phyloP scores from a whole-genome alignment of 2,329 filamentous ascomycete genomes.

The Fusarium setosum region DNA sequence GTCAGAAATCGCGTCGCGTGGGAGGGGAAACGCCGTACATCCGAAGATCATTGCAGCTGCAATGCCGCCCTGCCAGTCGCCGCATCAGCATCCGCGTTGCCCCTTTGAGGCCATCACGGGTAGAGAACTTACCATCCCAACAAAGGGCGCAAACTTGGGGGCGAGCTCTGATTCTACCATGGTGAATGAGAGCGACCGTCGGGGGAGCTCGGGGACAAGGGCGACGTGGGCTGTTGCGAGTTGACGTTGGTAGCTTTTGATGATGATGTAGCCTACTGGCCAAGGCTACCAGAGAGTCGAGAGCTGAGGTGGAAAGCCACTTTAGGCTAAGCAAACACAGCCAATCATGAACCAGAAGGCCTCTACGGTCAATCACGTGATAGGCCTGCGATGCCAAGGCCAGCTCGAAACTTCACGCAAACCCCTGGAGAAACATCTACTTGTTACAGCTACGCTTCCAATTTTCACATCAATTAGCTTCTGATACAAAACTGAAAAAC shows the following conservation, averaged over 20 bases:
- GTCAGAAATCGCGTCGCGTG: constrained; percentile 17
- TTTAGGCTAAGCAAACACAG: neutral
- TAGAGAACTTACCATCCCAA: constrained; percentile 79
- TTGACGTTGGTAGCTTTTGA: constrained; percentile 39
- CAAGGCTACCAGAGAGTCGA: constrained; percentile 37
- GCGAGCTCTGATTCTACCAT: constrained; percentile 69
- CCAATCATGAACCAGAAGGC: constrained; percentile 29
- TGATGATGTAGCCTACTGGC: constrained; percentile 44
- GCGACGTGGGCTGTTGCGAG: constrained; percentile 19
- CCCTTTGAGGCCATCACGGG: constrained; percentile 9
- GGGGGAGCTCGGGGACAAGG: constrained; percentile 29
- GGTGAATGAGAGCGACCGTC: constrained; percentile 41
- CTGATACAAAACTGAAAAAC: neutral
- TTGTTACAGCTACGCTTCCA: neutral
- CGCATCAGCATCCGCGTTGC: constrained; percentile 40
- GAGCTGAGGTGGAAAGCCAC: constrained; percentile 39
- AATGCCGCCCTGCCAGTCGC: constrained; percentile 73
- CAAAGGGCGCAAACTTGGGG: constrained; percentile 87
- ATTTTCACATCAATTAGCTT: neutral
- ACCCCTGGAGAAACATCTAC: neutral
- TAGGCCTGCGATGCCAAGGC: fast-evolving
- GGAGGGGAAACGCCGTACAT: constrained; percentile 64
- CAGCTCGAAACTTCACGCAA: neutral
- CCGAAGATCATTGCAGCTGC: constrained; percentile 86
- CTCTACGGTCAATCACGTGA: constrained; percentile 27